A percentile compares a stretch with the other conserved stretches of the same genome.
phyloP scores from a whole-genome alignment of 495 filamentous ascomycete genomes.

The Aspergillus cristatus region DNA sequence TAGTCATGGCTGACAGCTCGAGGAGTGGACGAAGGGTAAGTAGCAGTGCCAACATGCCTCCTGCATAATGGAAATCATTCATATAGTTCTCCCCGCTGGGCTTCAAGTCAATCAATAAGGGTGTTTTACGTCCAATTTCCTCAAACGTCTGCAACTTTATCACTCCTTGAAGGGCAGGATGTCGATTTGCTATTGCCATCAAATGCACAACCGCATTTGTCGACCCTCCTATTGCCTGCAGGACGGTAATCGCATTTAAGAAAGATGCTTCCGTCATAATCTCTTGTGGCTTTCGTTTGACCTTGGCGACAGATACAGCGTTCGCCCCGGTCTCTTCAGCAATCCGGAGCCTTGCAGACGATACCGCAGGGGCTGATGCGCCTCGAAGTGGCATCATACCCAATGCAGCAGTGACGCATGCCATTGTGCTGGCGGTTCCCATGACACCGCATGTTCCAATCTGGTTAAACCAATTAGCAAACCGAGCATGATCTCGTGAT shows the following conservation, averaged over 20 bases:
- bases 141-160: conserved; percentile 52
- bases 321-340: conserved; percentile 54
- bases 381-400: conserved; percentile 55
- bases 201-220: conserved; percentile 62
- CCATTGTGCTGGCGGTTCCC: conserved; percentile 65
- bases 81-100: conserved; percentile 63
- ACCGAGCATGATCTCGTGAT: not conserved
- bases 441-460: conserved; percentile 61
- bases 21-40: conserved; percentile 48
- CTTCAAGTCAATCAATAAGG: conserved; percentile 57
- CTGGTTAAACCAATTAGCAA: conserved; percentile 19
- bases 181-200: conserved; percentile 53
- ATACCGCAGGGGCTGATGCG: conserved; percentile 56
- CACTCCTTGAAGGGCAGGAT: conserved; percentile 42
- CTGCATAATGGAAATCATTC: conserved; percentile 61
- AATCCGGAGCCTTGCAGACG: conserved; percentile 51
- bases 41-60: conserved; percentile 53
- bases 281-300: conserved; percentile 39
- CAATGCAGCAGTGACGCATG: conserved; percentile 52
- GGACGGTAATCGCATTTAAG: conserved; percentile 56
- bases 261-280: conserved; percentile 54
- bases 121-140: conserved; percentile 48
- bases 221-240: conserved; percentile 61
- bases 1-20: conserved; percentile 45
- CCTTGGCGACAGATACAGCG: conserved; percentile 39